Evolutionary conservation across 2,329 filamentous ascomycete genomes (phyloP), one percentile per base, ranked within the genome.

Genomic region (Aspergillus brunneoviolaceus): DNA sequence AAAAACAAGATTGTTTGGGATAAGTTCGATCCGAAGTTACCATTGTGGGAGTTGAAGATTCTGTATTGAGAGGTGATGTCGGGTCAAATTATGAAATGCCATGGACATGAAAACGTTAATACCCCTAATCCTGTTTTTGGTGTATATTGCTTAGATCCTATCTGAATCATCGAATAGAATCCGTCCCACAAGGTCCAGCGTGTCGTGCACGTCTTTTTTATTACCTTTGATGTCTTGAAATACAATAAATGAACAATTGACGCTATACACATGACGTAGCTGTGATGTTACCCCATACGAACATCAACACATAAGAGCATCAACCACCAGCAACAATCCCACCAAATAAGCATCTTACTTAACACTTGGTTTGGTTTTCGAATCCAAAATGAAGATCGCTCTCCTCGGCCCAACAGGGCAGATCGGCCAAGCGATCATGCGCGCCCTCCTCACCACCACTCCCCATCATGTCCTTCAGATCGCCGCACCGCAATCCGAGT

Each of bases 1-100:
- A 89, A 89, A 78, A 89, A 88, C 73, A 85, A 85, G 63, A 78
- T 88, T 49, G 76, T 82, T 12, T 87, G 85, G 84, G 83, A 86
- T 70, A 78, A 81, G n/a, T 80, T 85, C 61, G 78, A 79, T 49
- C 83, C 81, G 14, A 74, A 81, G 60, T 82, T 85, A 55, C 85
- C 85, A 12, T 79, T 87, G 57, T 85, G 83, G 74, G 69, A 81
- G 63, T 75, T 82, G 69, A 84, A 82, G 74, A 72, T 79, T 47
- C 74, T 83, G 55, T 84, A 82, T 70, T 83, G 23, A 62, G 66
- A 54, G 49, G 14, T 4, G 1, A 45, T 10, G 5, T 25, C n/a
- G 5, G 23, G 33, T 29, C 16, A 48, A 56, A 45, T 25, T 39
- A 42, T 55, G 52, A 47, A 45, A 1, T 45, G 16, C 4, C 9